phyloP scores from a whole-genome alignment of 768 basidiomycete genomes.

The Leccinellum albellum region DNA sequence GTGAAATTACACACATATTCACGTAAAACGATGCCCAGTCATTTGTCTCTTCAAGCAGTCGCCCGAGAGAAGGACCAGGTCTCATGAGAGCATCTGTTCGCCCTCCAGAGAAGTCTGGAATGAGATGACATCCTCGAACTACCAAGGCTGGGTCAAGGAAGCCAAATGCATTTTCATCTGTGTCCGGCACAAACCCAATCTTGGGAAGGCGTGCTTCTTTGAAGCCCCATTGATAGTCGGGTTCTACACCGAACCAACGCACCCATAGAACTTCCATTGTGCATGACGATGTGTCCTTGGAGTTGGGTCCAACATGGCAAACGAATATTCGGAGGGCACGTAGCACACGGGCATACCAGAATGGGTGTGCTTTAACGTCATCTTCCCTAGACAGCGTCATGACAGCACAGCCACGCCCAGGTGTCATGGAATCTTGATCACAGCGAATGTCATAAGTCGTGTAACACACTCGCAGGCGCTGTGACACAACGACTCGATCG shows the following conservation, averaged over 20 bases:
- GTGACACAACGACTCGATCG: background rate
- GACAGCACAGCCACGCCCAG: background rate
- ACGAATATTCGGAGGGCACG: background rate
- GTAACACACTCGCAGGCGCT: background rate
- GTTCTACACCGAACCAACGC: background rate
- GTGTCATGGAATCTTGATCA: background rate
- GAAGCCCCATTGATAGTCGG: background rate
- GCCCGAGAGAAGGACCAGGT: background rate
- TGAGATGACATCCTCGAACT: constrained; percentile 30
- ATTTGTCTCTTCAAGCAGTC: background rate
- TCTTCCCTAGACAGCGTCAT: background rate
- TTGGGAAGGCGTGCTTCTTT: background rate
- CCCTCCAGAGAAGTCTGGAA: constrained; percentile 28
- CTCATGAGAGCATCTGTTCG: constrained; percentile 6
- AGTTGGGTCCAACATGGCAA: background rate
- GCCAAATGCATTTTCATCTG: constrained; percentile 29
- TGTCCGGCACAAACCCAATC: background rate
- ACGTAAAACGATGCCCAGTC: background rate
- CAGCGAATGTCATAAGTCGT: background rate
- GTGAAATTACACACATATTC: background rate
- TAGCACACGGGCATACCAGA: background rate
- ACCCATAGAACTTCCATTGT: background rate
- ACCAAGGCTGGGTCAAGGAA: constrained; percentile 32
- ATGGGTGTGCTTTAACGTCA: background rate
- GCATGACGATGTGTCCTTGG: background rate